Evolutionary conservation across 1,284 basidiomycete species (phyloP), one percentile per base, ranked within the genome.

Genomic region (Puccinia polysora): DNA sequence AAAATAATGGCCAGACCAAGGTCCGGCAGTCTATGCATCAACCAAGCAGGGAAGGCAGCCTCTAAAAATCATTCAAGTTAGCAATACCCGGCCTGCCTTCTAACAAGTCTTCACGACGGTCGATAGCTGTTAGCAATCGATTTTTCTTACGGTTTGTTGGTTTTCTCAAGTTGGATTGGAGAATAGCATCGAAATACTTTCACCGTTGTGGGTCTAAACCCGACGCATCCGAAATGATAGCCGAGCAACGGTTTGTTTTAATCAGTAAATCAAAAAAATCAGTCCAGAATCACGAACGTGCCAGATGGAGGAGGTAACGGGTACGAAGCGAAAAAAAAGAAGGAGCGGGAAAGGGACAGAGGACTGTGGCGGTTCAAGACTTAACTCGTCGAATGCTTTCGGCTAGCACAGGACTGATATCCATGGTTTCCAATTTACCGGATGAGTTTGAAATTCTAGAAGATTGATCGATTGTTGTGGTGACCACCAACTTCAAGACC

Each of bases 381-480:
- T 75, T 34, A 32, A 78, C 77, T 43, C 95, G 84, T 58, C 96
- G 88, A 75, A 98, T 97, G 78, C 89, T 92, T 83, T 98, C 95
- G 10, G 94, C 90, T 72, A 98, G 89, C 52, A 91, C 90, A 1
- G 90, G 87, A 74, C 88, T 89, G 75, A 97, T 86, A 81, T 97
- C 95, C 78, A 98, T 82, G 40, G 81, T 80, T 73, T 84, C 83
- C 69, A 85, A 77, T 74, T 82, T 80, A 84, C 65, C 83, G 23
- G 78, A 76, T 56, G 80, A 80, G 20, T 78, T 80, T 74, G 77
- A 78, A 28, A 79, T 67, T 75, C 85, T 84, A 72, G 83, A 81
- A 73, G 80, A 84, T 82, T 87, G 89, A 56, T 87, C 86, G 73
- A 90, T 85, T 18, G 89, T 88, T 81, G 91, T 91, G 67, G 89